Evolutionary conservation across 78 protist genomes (phyloP), one percentile per base, ranked within the genome.

Genomic region (Neovahlkampfia damariscottae): DNA sequence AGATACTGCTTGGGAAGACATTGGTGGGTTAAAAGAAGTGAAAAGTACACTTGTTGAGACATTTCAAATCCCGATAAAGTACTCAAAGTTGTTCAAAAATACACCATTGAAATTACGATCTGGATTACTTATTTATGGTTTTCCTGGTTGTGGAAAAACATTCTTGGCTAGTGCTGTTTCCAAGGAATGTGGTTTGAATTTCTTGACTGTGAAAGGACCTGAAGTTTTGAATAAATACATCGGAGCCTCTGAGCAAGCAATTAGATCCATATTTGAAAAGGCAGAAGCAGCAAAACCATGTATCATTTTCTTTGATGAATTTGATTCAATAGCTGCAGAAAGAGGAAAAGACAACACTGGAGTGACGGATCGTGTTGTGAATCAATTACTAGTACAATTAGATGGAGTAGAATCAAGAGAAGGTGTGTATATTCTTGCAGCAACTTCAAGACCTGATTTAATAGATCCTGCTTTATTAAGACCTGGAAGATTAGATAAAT

Each of bases 291-390:
- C 95, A 8, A 35, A 50, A 10, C 99, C 99, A 5, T 92, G 94
- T 59, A 74, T 96, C 19, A 67, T 94, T 30, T 94, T 96, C 70
- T 90, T 94, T 8, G 98, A 94, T 68, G 98, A 94, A 39, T 88
- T 93, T 41, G 97, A 93, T 10, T 76, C 96, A 3, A 67, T 92
- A 29, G 96, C 96, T 0, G 92, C 90, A 0, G 37, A 85, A 31
- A 75, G 89, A 27, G 89, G 92, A 2, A 84, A 82, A 58, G 93
- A 85, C 74, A 74, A 50, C 38, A 81, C 95, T 0, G 95, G 94
- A 34, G 96, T 94, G 2, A 91, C 96, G 4, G 98, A 94, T 81
- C 79, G 96, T 1, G 95, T 94, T 4, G 98, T 94, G 66, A 94
- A 94, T 72, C 94, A 89, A 41, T 83, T 94, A 8, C 82, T 94